These are phyloP conservation scores for Cupressus sempervirens DNA, from an alignment of 75 land plant species.

Conservation along the genomic window DNA sequence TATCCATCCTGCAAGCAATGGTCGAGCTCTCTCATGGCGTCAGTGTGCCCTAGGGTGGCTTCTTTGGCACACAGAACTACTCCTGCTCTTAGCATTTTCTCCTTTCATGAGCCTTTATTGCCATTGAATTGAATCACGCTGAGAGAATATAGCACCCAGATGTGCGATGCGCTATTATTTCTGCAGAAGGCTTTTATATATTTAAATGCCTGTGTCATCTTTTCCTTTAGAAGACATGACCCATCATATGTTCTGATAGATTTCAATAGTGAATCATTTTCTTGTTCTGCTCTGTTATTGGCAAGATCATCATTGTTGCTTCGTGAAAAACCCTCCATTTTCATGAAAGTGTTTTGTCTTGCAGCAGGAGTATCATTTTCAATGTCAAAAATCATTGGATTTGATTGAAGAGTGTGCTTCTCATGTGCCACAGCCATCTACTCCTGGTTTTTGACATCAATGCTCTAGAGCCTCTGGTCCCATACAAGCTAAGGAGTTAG, in stretches of 20 bases:
- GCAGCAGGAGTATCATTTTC: slow-evolving; percentile 2
- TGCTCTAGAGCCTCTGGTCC: not conserved
- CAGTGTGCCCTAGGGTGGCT: too few relatives aligned
- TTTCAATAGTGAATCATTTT: not conserved
- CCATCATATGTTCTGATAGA: not conserved
- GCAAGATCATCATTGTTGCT: not conserved
- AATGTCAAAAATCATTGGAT: too few relatives aligned
- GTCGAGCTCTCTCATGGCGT: too few relatives aligned
- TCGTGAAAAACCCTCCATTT: not conserved
- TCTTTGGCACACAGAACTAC: too few relatives aligned
- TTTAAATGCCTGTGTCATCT: slow-evolving; percentile 30
- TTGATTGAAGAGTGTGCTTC: too few relatives aligned
- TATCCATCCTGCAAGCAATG: too few relatives aligned
- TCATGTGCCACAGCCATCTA: not conserved
- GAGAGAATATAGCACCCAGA: too few relatives aligned
- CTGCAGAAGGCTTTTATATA: slow-evolving; percentile 30
- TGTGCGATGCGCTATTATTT: too few relatives aligned
- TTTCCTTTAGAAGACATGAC: slow-evolving; percentile 19
- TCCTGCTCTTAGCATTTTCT: too few relatives aligned
- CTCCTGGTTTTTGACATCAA: not conserved
- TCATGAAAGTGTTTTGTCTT: not conserved
- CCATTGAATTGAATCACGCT: too few relatives aligned
- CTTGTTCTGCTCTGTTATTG: not conserved
- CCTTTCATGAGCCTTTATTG: too few relatives aligned
- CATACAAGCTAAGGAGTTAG: not conserved